A percentile compares a stretch with the other conserved stretches of the same genome.
phyloP scores from a whole-genome alignment of 352 stramenopile species.

The Phytopythium helicoides region DNA sequence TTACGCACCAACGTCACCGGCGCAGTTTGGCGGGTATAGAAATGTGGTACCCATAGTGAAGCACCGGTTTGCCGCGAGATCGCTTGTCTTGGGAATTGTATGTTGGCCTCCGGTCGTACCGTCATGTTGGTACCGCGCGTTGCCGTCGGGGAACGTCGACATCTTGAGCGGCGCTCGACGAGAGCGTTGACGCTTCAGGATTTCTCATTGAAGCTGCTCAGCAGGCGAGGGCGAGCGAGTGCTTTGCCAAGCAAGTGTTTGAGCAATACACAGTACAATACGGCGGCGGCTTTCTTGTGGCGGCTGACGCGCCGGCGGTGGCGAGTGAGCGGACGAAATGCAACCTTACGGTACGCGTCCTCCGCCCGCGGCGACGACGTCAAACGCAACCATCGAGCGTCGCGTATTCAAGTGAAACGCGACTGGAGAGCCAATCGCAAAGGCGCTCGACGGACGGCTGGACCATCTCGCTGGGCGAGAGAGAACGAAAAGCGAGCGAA shows the following conservation, averaged over 20 bases:
- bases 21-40: constrained; percentile 31
- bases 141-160: constrained; percentile 7
- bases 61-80: background rate
- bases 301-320: background rate
- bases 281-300: constrained; percentile 5
- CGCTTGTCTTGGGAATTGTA: no score
- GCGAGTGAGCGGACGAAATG: background rate
- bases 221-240: no score
- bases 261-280: no score
- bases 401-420: constrained; percentile 8
- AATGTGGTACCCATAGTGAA: background rate
- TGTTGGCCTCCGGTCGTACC: no score
- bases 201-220: constrained; percentile 11
- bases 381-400: no score
- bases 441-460: no score
- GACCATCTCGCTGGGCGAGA: no score
- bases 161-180: constrained; percentile 4
- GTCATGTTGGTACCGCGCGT: no score
- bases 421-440: background rate
- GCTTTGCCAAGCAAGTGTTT: constrained; percentile 4
- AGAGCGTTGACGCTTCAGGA: constrained; percentile 15
- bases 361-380: background rate
- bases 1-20: constrained; percentile 57
- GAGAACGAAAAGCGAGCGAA: background rate
- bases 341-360: background rate